These are phyloP conservation scores for Ilyonectria sp. DNA, from an alignment of 2,329 filamentous ascomycete species.

Conservation along the genomic window DNA sequence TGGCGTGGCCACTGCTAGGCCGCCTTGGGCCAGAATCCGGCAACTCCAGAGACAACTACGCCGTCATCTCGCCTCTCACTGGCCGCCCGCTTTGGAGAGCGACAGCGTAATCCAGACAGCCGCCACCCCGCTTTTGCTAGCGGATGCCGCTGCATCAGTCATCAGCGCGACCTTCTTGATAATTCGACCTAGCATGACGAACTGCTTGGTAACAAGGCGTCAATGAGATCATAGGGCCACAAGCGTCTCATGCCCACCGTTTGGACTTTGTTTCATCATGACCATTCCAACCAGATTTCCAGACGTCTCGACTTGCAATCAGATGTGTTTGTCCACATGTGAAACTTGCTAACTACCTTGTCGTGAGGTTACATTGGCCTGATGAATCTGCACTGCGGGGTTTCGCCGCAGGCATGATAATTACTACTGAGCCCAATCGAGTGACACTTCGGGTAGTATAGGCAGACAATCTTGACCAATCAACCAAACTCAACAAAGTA, in stretches of 20 bases:
- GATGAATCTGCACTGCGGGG: no score
- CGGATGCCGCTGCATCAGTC: conserved; percentile 37
- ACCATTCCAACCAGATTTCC: not conserved
- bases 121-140: conserved; percentile 42
- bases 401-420: no score
- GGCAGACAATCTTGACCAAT: not conserved
- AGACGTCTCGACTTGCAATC: not conserved
- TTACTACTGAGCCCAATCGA: not conserved
- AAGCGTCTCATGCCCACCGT: not conserved
- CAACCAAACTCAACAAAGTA: not conserved
- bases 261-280: not conserved
- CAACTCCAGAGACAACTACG: not conserved
- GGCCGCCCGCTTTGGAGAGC: conserved; percentile 43
- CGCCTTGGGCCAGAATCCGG: not conserved
- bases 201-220: conserved; percentile 25
- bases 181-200: conserved; percentile 34
- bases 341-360: not conserved
- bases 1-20: not conserved
- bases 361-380: no score
- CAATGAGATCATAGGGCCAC: not conserved
- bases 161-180: conserved; percentile 37
- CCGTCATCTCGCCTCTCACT: conserved; percentile 1
- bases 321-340: not conserved
- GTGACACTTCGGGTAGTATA: no score
- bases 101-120: conserved; percentile 42